A percentile compares a stretch with the other conserved stretches of the same genome.
Conservation (phyloP, 2,329 filamentous ascomycete species). For the Didymella pomorum region DNA sequence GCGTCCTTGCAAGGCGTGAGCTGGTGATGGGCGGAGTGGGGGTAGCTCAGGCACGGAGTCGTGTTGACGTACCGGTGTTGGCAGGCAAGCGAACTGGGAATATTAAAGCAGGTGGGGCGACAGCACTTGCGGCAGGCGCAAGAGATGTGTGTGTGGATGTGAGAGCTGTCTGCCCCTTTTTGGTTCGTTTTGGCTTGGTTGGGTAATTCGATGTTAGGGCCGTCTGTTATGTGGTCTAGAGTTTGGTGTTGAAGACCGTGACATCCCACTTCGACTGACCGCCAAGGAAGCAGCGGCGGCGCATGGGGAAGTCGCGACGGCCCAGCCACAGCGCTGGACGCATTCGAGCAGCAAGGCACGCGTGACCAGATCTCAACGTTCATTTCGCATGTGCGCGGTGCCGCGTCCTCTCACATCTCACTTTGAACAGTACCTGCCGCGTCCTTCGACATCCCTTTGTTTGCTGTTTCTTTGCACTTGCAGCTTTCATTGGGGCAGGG, state of each 20-base stretch:
- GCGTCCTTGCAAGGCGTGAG: conserved; percentile 29
- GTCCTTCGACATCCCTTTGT: neutral
- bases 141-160: conserved; percentile 10
- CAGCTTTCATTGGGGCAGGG: conserved; percentile 1
- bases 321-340: conserved; percentile 23
- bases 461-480: neutral
- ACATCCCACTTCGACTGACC: conserved; percentile 6
- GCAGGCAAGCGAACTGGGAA: conserved; percentile 37
- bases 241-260: conserved; percentile 21
- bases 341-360: conserved; percentile 10
- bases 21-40: conserved; percentile 30
- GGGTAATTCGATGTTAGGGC: conserved; percentile 29
- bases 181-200: conserved; percentile 18
- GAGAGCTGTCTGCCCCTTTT: conserved; percentile 28
- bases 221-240: conserved; percentile 31
- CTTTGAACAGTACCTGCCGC: neutral
- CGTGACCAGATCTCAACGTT: conserved; percentile 1
- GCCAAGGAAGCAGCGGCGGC: conserved; percentile 19
- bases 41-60: conserved; percentile 35
- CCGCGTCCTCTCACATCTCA: neutral
- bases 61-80: conserved; percentile 50
- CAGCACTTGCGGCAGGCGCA: conserved; percentile 23
- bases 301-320: conserved; percentile 25
- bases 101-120: conserved; percentile 30
- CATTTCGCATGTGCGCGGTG: neutral